Conservation (phyloP, 2,329 filamentous ascomycete genomes). For the Macrophomina tecta region DNA sequence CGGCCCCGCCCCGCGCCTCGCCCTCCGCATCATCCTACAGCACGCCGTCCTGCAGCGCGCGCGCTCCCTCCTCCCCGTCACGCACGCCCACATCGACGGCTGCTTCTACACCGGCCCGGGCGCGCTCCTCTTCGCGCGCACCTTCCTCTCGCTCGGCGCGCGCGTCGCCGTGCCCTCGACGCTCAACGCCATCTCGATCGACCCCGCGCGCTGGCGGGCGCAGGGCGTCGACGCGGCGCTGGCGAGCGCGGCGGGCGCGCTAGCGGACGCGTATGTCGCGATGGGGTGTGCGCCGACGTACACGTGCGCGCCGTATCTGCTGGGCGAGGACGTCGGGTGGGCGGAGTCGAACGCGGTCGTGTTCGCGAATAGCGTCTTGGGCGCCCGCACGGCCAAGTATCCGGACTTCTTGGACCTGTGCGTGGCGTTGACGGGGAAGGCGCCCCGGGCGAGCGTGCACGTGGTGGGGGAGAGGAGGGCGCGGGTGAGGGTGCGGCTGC, state of each 20-base stretch:
- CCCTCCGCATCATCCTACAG: slow-evolving; percentile 48
- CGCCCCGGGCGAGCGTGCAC: too few species aligned
- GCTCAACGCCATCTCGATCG: slow-evolving; percentile 53
- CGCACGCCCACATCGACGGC: slow-evolving; percentile 53
- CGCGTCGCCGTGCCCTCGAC: slow-evolving; percentile 31
- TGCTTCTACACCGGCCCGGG: slow-evolving; percentile 42
- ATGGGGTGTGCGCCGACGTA: slow-evolving; percentile 52
- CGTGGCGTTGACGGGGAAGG: too few species aligned
- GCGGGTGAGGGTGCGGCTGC: too few species aligned
- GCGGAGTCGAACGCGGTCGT: too few species aligned
- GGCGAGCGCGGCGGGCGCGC: slow-evolving; percentile 27
- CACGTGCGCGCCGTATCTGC: slow-evolving; percentile 54
- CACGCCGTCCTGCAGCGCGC: slow-evolving; percentile 47
- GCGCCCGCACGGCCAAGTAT: too few species aligned
- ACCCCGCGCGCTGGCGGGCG: slow-evolving; percentile 44
- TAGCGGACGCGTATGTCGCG: slow-evolving; percentile 47
- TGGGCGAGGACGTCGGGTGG: slow-evolving; percentile 28
- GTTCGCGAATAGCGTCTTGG: too few species aligned
- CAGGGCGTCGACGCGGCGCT: too few species aligned
- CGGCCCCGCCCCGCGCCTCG: slow-evolving; percentile 44
- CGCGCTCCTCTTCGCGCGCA: background rate
- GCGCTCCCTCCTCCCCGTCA: slow-evolving; percentile 44
- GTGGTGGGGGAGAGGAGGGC: too few species aligned
- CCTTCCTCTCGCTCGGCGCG: background rate
- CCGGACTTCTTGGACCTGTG: too few species aligned